Evolutionary conservation across 208 protist species (phyloP).

Genomic region (Crithidia acanthocephali): DNA sequence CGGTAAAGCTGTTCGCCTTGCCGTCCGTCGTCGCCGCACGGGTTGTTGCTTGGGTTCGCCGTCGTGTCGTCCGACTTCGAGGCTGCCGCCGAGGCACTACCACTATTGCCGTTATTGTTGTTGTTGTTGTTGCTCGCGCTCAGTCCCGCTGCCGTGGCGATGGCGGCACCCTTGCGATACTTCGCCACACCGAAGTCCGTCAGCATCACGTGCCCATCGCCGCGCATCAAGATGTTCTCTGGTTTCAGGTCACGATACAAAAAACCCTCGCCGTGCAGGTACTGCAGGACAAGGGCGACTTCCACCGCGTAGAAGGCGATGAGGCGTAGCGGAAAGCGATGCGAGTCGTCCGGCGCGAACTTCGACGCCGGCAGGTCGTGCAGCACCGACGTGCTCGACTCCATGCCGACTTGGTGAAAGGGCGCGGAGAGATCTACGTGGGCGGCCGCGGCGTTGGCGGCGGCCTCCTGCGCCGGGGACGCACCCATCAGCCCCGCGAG

Average conservation of each 20-base stretch:
- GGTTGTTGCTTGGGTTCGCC: not conserved
- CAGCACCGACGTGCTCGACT: constrained; percentile 23
- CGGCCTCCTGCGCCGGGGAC: constrained; percentile 13
- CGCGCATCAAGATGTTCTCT: constrained; percentile 94
- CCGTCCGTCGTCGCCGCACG: constrained; percentile 9
- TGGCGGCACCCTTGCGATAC: constrained; percentile 59
- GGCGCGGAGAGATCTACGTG: constrained; percentile 35
- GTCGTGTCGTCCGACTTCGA: not conserved
- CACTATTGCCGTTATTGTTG: not conserved
- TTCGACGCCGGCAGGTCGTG: constrained; percentile 6
- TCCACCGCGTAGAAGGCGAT: constrained; percentile 92
- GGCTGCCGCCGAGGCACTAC: not conserved
- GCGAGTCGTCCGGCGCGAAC: constrained; percentile 51
- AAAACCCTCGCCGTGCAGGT: constrained; percentile 88
- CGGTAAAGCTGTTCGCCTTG: constrained; percentile 89
- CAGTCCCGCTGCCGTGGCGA: constrained; percentile 18
- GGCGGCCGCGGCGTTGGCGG: constrained; percentile 10
- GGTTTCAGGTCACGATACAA: constrained; percentile 95
- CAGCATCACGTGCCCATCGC: constrained; percentile 92
- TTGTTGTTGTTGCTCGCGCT: constrained; percentile 11
- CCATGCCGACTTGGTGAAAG: constrained; percentile 39
- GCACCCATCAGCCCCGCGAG: not conserved
- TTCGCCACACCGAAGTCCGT: constrained; percentile 97
- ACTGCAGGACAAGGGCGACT: constrained; percentile 87
- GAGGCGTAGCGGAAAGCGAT: constrained; percentile 71